These are phyloP conservation scores for Picea abies DNA, from an alignment of 83 land plant species.

Conservation along the genomic window DNA sequence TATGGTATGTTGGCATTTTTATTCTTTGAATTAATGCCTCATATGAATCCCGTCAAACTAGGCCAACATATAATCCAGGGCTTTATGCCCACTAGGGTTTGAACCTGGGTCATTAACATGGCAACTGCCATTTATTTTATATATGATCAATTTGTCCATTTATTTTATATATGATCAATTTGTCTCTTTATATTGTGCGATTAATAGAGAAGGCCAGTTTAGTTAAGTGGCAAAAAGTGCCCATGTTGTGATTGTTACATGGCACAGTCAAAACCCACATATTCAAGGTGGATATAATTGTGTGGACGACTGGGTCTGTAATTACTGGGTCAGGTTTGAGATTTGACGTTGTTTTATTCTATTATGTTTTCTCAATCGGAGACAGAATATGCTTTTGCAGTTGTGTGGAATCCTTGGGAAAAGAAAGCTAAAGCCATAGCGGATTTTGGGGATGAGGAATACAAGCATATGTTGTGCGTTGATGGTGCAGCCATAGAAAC, in stretches of 20 bases:
- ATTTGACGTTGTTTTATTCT: background rate
- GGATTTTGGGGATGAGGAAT: conserved; percentile 82
- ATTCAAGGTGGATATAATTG: background rate
- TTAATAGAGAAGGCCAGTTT: background rate
- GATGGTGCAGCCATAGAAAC: conserved; percentile 73
- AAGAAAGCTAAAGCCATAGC: conserved; percentile 66
- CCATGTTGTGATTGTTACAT: background rate
- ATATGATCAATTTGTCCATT: too few relatives aligned
- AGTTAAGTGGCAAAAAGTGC: background rate
- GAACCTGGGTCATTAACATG: too few relatives aligned
- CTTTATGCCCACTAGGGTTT: too few relatives aligned
- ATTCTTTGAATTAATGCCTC: background rate
- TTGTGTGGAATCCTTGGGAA: conserved; percentile 91
- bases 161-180: too few relatives aligned
- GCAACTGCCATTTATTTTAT: too few relatives aligned
- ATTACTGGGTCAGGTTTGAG: background rate
- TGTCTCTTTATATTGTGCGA: background rate
- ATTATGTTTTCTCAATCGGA: background rate
- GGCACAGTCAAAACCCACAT: background rate
- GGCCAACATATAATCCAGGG: too few relatives aligned
- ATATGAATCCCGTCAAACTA: too few relatives aligned
- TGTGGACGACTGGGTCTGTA: background rate
- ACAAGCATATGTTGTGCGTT: conserved; percentile 75
- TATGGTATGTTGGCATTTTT: background rate
- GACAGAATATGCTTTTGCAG: conserved; percentile 25